Base-by-base conservation (phyloP, 75 land plant species). In the Adiantum capillusveneris region DNA sequence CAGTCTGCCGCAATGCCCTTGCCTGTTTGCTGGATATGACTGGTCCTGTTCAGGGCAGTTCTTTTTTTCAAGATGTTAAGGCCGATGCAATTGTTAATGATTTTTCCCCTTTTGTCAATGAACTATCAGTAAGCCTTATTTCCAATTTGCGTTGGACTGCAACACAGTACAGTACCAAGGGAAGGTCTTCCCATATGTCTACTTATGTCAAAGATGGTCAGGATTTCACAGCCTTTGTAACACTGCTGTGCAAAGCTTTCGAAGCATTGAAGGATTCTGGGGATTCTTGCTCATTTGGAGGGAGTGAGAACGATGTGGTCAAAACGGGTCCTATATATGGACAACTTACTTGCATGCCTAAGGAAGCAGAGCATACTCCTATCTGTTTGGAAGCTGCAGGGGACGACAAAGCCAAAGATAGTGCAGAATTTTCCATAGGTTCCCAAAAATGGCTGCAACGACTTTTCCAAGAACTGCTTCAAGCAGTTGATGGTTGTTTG, bases 181-280 rank as follows among this genome's bases (percentile, higher is more conserved):
- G 74, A 59, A 53, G 62, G 13, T 22, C 65, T 5, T 48, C 62
- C 50, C 53, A 62, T 29, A 65, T 65, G 25, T 30, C 64, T 25
- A 21, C 45, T 22, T 68, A 67, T 63, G 45, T 62, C 22, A 74
- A 74, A 49, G 79, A 77, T 31, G 79, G 66, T 17, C 58, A 69
- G 25, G 97, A 88, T 59, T 88, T 92, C 37, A 60, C 86, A 0
- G 70, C 76, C 25, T 88, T 88, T 66, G 41, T 83, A 37, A 67
- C 60, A 31, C 71, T 66, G 25, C 65, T 77, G 17, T 77, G 79
- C 56, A 77, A 62, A 71, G 75, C 79, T 31, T 73, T 76, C 64
- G 70, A 65, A 49, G 64, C 58, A 46, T 67, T 34, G 37, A 34
- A 34, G 9, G 37, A 9, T 3, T 34, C 9, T 5, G 37, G 37